Conservation (phyloP, 2,329 filamentous ascomycete genomes). For the Aquanectria penicillioides region DNA sequence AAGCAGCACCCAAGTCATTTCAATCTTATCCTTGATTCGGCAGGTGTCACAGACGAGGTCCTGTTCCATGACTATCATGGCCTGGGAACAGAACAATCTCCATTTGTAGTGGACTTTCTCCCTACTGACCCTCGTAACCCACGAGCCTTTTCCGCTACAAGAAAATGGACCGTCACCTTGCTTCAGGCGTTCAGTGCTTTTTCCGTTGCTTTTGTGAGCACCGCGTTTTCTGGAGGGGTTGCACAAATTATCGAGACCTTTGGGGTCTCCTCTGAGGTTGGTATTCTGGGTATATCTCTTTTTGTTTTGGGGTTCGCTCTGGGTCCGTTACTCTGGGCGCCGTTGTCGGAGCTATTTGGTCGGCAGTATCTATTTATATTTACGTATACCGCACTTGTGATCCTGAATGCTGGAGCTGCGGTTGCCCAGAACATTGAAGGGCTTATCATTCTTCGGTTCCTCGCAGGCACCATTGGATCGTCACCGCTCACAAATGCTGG, state of each 20-base stretch:
- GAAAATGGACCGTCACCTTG: neutral
- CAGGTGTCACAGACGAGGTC: no score
- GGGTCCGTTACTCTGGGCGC: neutral
- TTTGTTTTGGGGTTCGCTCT: neutral
- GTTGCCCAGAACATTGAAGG: neutral
- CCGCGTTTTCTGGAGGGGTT: neutral
- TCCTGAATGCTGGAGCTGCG: neutral
- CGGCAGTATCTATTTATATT: neutral
- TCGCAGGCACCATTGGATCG: conserved; percentile 68
- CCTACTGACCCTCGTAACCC: neutral
- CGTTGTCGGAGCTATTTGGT: neutral
- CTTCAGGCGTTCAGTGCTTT: neutral
- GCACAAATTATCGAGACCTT: neutral
- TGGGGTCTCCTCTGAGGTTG: neutral
- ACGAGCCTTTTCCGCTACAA: neutral
- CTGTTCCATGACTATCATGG: no score
- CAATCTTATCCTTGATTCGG: no score
- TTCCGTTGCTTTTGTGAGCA: neutral
- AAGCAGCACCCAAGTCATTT: no score
- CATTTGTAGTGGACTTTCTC: no score
- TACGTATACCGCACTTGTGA: neutral
- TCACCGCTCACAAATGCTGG: conserved; percentile 66
- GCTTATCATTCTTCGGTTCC: conserved; percentile 67
- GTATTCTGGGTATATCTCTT: neutral
- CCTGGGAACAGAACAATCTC: no score